These are phyloP conservation scores for Sonneratia caseolaris DNA, from an alignment of 345 rosid species.

Conservation along the genomic window DNA sequence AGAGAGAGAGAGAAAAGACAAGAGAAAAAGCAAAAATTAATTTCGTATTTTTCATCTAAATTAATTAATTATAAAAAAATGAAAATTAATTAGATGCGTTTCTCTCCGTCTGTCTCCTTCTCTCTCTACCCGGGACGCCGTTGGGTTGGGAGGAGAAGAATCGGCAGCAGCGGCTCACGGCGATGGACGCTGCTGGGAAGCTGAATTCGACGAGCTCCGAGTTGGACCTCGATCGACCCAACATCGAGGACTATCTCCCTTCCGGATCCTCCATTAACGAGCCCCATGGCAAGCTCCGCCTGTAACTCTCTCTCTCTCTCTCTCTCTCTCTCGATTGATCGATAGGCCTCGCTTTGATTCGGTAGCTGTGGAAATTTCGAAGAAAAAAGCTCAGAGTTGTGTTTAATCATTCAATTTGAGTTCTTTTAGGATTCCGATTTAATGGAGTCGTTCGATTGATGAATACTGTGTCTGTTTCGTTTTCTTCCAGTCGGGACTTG, in stretches of 20 bases:
- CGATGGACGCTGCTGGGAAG: conserved; percentile 9
- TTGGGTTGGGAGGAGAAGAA: no score
- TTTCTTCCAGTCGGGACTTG: conserved; percentile 57
- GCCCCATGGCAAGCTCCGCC: conserved; percentile 77
- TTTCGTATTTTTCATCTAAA: no score
- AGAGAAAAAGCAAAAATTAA: no score
- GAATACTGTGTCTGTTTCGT: neutral
- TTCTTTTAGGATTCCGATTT: neutral
- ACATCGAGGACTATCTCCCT: conserved; percentile 92
- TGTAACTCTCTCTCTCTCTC: conserved; percentile 25
- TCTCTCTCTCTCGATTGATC: neutral
- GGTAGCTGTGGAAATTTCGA: neutral
- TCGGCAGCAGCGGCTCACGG: neutral
- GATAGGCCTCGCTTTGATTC: neutral
- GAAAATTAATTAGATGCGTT: no score
- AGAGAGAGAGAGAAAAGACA: no score
- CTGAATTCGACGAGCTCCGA: conserved; percentile 63
- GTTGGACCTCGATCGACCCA: conserved; percentile 72
- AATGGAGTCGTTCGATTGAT: neutral
- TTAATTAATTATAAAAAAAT: neutral
- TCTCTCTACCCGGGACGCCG: neutral
- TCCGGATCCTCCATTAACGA: conserved; percentile 80
- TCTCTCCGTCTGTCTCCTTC: neutral
- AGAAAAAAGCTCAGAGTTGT: neutral
- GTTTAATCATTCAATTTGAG: neutral